Evolutionary conservation across 164 flowering plant genomes (phyloP).

Genomic region (Buxus sempervirens): DNA sequence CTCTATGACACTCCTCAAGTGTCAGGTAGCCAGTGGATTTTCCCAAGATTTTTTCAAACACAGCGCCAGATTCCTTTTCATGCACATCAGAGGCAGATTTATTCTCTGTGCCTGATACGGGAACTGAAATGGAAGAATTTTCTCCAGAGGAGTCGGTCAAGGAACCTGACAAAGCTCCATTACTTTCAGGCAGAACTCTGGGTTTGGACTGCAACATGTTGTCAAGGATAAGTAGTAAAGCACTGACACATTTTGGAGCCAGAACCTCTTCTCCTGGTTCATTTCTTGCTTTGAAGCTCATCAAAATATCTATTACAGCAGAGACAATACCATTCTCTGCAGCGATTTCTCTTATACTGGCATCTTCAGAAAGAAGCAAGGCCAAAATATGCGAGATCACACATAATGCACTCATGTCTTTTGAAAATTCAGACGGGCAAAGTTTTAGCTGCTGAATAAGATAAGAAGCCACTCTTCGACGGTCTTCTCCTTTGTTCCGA

Average conservation of each 20-base stretch:
- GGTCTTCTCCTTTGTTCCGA: slow-evolving; percentile 82
- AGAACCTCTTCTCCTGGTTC: slow-evolving; percentile 40
- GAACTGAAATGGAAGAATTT: slow-evolving; percentile 29
- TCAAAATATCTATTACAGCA: slow-evolving; percentile 52
- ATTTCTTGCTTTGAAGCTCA: slow-evolving; percentile 42
- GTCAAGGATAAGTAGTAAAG: slow-evolving; percentile 76
- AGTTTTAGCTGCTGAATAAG: slow-evolving; percentile 76
- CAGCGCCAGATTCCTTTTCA: slow-evolving; percentile 39
- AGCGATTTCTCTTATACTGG: slow-evolving; percentile 61
- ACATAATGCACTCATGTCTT: slow-evolving; percentile 52
- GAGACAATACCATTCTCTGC: slow-evolving; percentile 62
- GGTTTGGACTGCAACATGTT: slow-evolving; percentile 73
- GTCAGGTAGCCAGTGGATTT: slow-evolving; percentile 75
- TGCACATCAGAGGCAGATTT: slow-evolving; percentile 26
- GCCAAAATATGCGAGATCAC: slow-evolving; percentile 69
- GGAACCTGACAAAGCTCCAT: slow-evolving; percentile 32
- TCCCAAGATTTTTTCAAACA: slow-evolving; percentile 68
- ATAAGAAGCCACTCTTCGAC: slow-evolving; percentile 60
- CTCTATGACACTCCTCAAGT: slow-evolving; percentile 63
- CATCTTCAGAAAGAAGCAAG: slow-evolving; percentile 79
- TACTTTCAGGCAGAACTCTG: slow-evolving; percentile 40
- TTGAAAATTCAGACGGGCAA: slow-evolving; percentile 52
- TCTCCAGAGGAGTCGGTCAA: slow-evolving; percentile 44
- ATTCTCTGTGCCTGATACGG: slow-evolving; percentile 29
- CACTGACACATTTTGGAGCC: slow-evolving; percentile 70